phyloP scores from a whole-genome alignment of 225 moss, liverwort and hornwort species.

The Anthoceros angustus region DNA sequence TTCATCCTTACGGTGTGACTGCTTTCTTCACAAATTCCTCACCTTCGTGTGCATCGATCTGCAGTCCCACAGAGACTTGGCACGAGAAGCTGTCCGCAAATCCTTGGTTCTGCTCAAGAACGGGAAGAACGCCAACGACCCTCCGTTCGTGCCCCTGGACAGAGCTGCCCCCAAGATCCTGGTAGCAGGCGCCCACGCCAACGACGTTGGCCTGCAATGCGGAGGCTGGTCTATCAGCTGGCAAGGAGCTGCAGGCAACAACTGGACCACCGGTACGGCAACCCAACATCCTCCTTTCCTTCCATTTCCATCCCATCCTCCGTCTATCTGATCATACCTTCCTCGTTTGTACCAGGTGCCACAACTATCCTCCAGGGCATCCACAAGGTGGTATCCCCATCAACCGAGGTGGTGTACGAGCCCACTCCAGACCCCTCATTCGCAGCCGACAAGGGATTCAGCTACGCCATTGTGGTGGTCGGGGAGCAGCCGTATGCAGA shows the following conservation, averaged over 20 bases:
- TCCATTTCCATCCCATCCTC: neutral
- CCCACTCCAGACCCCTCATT: slow-evolving; percentile 18
- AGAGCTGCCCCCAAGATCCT: slow-evolving; percentile 33
- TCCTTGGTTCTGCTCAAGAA: slow-evolving; percentile 63
- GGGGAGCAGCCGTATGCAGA: slow-evolving; percentile 62
- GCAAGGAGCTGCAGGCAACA: slow-evolving; percentile 52
- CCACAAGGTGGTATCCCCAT: slow-evolving; percentile 18
- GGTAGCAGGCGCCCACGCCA: slow-evolving; percentile 50
- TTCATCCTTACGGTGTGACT: neutral
- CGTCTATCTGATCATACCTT: no score
- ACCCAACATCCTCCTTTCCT: neutral
- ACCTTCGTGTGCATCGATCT: neutral
- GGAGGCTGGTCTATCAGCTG: slow-evolving; percentile 75
- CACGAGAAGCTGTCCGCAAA: slow-evolving; percentile 62
- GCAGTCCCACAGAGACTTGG: slow-evolving; percentile 36
- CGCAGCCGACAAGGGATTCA: slow-evolving; percentile 19
- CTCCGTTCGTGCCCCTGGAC: slow-evolving; percentile 32
- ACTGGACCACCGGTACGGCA: slow-evolving; percentile 16
- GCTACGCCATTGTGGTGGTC: slow-evolving; percentile 47
- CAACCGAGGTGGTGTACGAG: slow-evolving; percentile 25
- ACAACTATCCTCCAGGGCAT: slow-evolving; percentile 45
- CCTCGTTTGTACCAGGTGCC: neutral
- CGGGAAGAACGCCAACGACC: slow-evolving; percentile 13
- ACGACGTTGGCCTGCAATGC: slow-evolving; percentile 57
- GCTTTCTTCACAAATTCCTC: neutral